Percentiles rank a stretch among this genome's conserved stretches.
phyloP scores from a whole-genome alignment of 1,284 basidiomycete genomes.

The Uromyces viciae-fabae region DNA sequence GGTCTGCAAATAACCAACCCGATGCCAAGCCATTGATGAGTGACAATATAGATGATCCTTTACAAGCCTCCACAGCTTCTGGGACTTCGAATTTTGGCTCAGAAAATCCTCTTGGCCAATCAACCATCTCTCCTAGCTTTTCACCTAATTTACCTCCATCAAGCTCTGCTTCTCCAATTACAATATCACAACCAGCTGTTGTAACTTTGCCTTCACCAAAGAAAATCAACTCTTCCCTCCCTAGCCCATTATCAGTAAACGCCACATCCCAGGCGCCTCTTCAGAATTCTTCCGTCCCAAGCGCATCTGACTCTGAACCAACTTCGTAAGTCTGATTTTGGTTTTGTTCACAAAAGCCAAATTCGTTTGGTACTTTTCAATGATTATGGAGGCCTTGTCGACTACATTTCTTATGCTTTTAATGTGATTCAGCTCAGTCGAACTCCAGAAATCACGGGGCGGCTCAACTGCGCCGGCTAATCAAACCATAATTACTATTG shows the following conservation, averaged over 20 bases:
- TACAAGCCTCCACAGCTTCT: not conserved
- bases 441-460: not conserved
- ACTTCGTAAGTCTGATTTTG: not conserved
- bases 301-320: not conserved
- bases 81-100: not conserved
- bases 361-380: not conserved
- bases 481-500: slow-evolving; percentile 1
- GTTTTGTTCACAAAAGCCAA: not conserved
- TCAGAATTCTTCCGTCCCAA: not conserved
- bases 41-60: not conserved
- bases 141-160: not conserved
- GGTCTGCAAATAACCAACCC: not conserved
- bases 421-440: not conserved
- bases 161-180: no score
- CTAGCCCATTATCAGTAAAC: no score
- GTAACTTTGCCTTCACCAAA: no score
- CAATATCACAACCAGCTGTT: no score
- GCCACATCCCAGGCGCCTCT: not conserved
- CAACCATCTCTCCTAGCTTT: not conserved
- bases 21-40: not conserved
- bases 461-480: not conserved
- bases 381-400: not conserved
- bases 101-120: not conserved
- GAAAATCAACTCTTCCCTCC: no score
- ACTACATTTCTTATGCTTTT: not conserved